Evolutionary conservation across 305 asterid genomes (phyloP), one percentile per base, ranked within the genome.

Genomic region (Fraxinus platypoda): DNA sequence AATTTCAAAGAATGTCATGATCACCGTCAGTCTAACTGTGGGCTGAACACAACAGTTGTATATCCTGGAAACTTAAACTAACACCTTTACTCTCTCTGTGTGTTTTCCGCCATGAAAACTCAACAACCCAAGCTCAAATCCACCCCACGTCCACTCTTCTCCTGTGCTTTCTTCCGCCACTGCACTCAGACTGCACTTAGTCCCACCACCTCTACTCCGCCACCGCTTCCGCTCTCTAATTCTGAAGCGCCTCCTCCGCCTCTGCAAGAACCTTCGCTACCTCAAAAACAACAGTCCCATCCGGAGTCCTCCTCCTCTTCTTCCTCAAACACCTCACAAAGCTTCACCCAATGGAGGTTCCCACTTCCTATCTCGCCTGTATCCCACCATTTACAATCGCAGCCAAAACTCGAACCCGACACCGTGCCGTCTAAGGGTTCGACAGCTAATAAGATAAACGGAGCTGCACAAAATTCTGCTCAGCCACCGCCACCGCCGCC

Each of bases 291-390:
- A 0, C 82, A 83, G 8, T 79, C 77, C 9, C 43, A 81, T 68
- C 90, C 88, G 31, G 91, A 85, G 7, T 88, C 92, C 0, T 91
- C 94, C 2, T 91, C 97, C 15, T 93, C 98, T 0, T 93, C 98
- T 2, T 93, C 98, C 5, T 92, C 96, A 2, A 92, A 88, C 86
- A 91, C 93, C 73, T 93, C 97, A 37, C 97, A 93, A 82, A 93
- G 98, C 43, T 93, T 93, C 88, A 93, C 98, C 0, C 98, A 91
- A 76, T 92, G 98, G 97, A 88, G 89, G 43, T 92, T 93, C 81
- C 94, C 95, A 0, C 80, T 92, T 74, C 87, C 91, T 52, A 86
- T 77, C 64, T 87, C 97, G 2, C 90, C 91, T 76, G 81, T 81
- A 1, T 76, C 88, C 46, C 90, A 83, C 35, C 85, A 74, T 71